Base-by-base conservation (phyloP, 2,329 filamentous ascomycete species). In the Fusarium abutilonis region DNA sequence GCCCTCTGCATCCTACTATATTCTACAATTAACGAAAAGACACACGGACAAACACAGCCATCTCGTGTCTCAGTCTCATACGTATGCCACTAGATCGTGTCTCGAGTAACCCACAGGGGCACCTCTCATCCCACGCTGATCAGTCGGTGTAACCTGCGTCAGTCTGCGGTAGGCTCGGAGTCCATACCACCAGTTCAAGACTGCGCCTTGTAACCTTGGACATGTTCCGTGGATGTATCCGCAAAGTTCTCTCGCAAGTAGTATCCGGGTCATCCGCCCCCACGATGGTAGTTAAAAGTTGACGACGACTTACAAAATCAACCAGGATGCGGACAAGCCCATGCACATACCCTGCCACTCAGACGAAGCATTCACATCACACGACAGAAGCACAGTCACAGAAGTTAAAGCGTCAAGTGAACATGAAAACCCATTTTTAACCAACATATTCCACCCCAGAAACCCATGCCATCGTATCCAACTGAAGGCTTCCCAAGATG, bases 391-490 rank as follows among this genome's bases (percentile, higher is more conserved):
- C 19, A 15, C 34, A 11, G 39, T 35, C 41, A 36, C 9, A 23
- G n/a, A 40, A 21, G 13, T n/a, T 29, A 15, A 31, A 31, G 17
- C 36, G 34, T 9, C 44, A 34, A 36, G 9, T 60, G 59, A 66
- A 66, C 63, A 61, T 64, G 35, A 64, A 63, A 54, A 45, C 55
- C 43, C 39, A 54, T 65, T 66, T 67, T 48, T 62, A 51, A 42
- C 36, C 62, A 54, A 63, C 52, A 29, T 63, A 60, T 42, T 55
- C 54, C 52, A 44, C 64, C 41, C 50, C 52, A 51, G 39, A 52
- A 53, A 60, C 34, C 57, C 61, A 66, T 67, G 50, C 60, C 64
- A 52, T 67, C 64, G 57, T 67, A 39, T 65, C 64, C 56, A 59
- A 66, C 63, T 67, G 55, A 52, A 61, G 55, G 57, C 64, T 61